A percentile compares a stretch with the other conserved stretches of the same genome.
Evolutionary conservation across 1,284 basidiomycete genomes (phyloP).

Genomic region (Ustilago tritici): DNA sequence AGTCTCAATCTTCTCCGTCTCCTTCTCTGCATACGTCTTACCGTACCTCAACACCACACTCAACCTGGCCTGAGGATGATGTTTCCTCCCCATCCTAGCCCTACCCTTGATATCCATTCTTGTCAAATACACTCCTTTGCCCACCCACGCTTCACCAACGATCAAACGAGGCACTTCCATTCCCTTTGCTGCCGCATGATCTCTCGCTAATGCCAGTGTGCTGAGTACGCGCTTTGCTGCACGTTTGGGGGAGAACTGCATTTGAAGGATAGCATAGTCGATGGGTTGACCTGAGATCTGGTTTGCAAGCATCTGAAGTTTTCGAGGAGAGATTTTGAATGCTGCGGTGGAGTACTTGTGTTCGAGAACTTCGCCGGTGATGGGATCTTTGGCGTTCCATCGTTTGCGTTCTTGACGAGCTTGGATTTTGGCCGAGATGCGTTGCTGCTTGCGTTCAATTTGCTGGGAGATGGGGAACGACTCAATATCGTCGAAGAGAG

Average conservation of each 20-base stretch:
- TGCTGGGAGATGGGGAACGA: conserved; percentile 46
- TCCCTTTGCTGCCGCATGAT: conserved; percentile 86
- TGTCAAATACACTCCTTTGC: conserved; percentile 80
- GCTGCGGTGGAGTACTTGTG: conserved; percentile 90
- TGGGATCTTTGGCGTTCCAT: conserved; percentile 57
- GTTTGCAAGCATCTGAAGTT: conserved; percentile 86
- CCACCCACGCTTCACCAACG: conserved; percentile 92
- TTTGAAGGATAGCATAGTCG: conserved; percentile 94
- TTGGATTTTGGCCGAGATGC: conserved; percentile 43
- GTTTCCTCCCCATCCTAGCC: conserved; percentile 81
- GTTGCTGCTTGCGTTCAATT: conserved; percentile 38
- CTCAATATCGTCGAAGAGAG: conserved; percentile 59
- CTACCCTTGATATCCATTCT: conserved; percentile 88
- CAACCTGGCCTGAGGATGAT: conserved; percentile 82
- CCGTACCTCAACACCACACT: conserved; percentile 86
- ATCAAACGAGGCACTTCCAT: conserved; percentile 81
- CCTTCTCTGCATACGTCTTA: conserved; percentile 80
- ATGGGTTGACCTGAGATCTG: conserved; percentile 77
- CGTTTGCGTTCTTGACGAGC: conserved; percentile 58
- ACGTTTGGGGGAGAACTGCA: conserved; percentile 93
- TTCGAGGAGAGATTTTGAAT: conserved; percentile 93
- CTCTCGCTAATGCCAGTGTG: conserved; percentile 86
- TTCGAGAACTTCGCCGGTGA: conserved; percentile 71
- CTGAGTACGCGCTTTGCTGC: conserved; percentile 86
- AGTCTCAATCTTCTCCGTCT: conserved; percentile 76